These are phyloP conservation scores for Populus tremula DNA, from an alignment of 345 rosid species.

Conservation along the genomic window DNA sequence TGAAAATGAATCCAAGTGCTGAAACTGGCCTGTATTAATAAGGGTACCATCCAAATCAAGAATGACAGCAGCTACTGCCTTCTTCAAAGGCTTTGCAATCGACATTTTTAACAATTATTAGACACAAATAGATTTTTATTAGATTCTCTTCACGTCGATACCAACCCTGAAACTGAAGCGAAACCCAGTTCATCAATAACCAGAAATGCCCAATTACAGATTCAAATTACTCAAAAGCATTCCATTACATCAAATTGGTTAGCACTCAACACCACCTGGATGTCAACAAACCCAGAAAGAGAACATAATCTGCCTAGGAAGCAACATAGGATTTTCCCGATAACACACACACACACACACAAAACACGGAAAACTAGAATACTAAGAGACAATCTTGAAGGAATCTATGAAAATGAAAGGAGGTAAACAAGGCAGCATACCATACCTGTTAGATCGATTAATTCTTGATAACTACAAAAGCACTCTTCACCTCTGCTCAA, in stretches of 20 bases:
- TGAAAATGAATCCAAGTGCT: background rate
- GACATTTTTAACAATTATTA: conserved; percentile 23
- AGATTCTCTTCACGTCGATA: background rate
- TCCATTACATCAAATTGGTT: background rate
- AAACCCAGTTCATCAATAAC: background rate
- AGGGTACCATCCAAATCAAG: conserved; percentile 82
- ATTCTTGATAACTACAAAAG: too few species aligned
- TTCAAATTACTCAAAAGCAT: background rate
- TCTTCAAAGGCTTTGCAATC: conserved; percentile 25
- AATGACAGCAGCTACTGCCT: conserved; percentile 39
- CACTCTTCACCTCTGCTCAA: background rate
- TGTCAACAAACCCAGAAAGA: too few species aligned
- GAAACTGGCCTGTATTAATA: conserved; percentile 48
- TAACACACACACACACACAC: too few species aligned
- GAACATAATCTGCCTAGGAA: too few species aligned
- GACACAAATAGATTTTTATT: background rate
- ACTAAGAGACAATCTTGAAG: background rate
- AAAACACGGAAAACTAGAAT: background rate
- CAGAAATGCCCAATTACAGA: background rate
- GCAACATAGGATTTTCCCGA: background rate
- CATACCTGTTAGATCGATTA: too few species aligned
- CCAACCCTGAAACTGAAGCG: background rate
- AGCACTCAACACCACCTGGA: background rate
- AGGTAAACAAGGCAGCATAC: background rate
- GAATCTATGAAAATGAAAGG: background rate